These are phyloP conservation scores for Alternaria ventricosa DNA, from an alignment of 2,329 filamentous ascomycete genomes.

Conservation along the genomic window DNA sequence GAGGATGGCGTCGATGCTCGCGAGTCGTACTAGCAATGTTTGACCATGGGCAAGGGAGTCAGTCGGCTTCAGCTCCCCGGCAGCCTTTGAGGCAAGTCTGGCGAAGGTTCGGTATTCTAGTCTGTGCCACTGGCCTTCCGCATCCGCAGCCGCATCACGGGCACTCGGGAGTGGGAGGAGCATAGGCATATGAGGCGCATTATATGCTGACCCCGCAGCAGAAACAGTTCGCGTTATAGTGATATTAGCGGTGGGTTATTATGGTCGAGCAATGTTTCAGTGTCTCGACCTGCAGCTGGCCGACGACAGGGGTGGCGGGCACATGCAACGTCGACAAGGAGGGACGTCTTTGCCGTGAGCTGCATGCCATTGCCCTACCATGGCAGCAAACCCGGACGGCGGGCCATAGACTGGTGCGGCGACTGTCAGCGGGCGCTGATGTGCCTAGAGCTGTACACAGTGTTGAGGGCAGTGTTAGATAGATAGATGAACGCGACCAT, in stretches of 20 bases:
- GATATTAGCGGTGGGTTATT: slow-evolving; percentile 12
- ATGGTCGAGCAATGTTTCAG: slow-evolving; percentile 22
- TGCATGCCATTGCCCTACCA: slow-evolving; percentile 4
- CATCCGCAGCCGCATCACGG: neutral
- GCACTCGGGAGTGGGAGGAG: neutral
- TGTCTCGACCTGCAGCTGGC: slow-evolving; percentile 4
- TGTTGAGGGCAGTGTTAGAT: neutral
- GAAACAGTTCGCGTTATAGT: slow-evolving; percentile 18
- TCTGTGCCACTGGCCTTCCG: neutral
- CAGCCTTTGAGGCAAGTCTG: neutral
- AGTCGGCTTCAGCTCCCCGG: neutral
- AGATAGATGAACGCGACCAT: neutral
- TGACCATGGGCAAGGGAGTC: neutral
- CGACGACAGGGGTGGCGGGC: slow-evolving; percentile 8
- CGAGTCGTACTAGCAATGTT: neutral
- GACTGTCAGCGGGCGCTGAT: neutral
- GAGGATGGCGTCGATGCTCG: neutral
- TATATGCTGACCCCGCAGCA: slow-evolving; percentile 8
- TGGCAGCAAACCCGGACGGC: slow-evolving; percentile 4
- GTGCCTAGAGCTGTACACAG: neutral
- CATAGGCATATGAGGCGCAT: neutral
- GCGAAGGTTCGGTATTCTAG: neutral
- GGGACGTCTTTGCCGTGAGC: neutral
- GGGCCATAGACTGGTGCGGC: neutral
- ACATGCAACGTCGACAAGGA: slow-evolving; percentile 1